A percentile compares a stretch with the other conserved stretches of the same genome.
phyloP scores from a whole-genome alignment of 2,329 filamentous ascomycete species.

The Pseudogymnoascus sp. region DNA sequence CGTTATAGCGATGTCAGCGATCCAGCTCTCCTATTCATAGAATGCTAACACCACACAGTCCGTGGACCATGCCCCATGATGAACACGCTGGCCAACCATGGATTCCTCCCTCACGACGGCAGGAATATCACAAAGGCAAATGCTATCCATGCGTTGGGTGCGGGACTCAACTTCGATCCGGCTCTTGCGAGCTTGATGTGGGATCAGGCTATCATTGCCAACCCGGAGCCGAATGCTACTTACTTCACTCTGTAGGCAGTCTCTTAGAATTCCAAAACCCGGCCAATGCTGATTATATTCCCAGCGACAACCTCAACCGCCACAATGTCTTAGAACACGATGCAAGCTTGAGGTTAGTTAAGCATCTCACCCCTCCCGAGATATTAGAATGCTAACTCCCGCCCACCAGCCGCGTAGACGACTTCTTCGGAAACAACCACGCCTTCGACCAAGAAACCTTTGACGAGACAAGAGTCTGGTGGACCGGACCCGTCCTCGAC shows the following conservation, averaged over 20 bases:
- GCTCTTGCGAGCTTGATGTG: slow-evolving; percentile 36
- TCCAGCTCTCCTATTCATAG: background rate
- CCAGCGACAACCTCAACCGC: slow-evolving; percentile 35
- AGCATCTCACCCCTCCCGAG: background rate
- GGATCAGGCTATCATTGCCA: slow-evolving; percentile 35
- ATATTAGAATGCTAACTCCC: slow-evolving; percentile 5
- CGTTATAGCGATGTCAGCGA: background rate
- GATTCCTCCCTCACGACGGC: slow-evolving; percentile 36
- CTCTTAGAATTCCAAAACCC: background rate
- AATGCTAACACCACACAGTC: slow-evolving; percentile 17
- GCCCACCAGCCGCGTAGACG: slow-evolving; percentile 38
- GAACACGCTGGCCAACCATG: slow-evolving; percentile 39
- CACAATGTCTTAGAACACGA: slow-evolving; percentile 45
- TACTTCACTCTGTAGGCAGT: slow-evolving; percentile 31
- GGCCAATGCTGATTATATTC: slow-evolving; percentile 12
- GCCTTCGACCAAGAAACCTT: slow-evolving; percentile 47
- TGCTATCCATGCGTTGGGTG: slow-evolving; percentile 32
- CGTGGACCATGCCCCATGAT: slow-evolving; percentile 35
- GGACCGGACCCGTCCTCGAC: slow-evolving; percentile 36
- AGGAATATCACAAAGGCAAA: slow-evolving; percentile 29
- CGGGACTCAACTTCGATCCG: slow-evolving; percentile 37
- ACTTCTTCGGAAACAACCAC: slow-evolving; percentile 43
- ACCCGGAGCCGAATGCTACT: slow-evolving; percentile 38
- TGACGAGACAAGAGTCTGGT: slow-evolving; percentile 38
- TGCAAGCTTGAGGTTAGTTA: slow-evolving; percentile 35